phyloP scores from a whole-genome alignment of 2,329 filamentous ascomycete genomes.

The Monilinia fructicola region DNA sequence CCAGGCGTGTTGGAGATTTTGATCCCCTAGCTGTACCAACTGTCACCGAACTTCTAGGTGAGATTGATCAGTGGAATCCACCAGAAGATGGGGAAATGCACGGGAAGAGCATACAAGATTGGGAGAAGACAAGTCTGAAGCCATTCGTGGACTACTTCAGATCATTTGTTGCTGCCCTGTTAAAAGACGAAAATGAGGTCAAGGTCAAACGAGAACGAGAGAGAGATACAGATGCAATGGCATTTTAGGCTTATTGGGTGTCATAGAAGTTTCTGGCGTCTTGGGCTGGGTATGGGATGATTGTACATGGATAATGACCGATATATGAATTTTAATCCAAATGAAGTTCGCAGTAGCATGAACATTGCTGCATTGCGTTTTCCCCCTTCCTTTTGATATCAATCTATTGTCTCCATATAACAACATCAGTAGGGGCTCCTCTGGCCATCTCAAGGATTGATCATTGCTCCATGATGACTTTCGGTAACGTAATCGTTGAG shows the following conservation, averaged over 20 bases:
- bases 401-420: no score
- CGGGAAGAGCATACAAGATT: conserved; percentile 66
- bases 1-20: conserved; percentile 70
- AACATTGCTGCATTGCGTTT: neutral
- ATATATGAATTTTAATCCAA: conserved; percentile 13
- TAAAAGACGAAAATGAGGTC: conserved; percentile 70
- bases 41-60: conserved; percentile 73
- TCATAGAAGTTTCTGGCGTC: neutral
- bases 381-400: neutral
- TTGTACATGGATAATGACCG: neutral
- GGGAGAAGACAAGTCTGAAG: conserved; percentile 95
- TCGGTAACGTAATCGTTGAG: no score
- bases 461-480: no score
- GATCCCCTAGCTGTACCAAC: conserved; percentile 89
- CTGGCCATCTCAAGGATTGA: no score
- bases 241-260: conserved; percentile 50
- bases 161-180: conserved; percentile 71
- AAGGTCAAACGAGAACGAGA: conserved; percentile 53
- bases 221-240: conserved; percentile 56
- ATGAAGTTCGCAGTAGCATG: no score
- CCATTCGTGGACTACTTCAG: conserved; percentile 91
- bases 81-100: conserved; percentile 47
- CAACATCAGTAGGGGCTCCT: neutral
- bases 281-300: neutral
- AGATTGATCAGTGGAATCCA: conserved; percentile 80